These are phyloP conservation scores for Polytrichum formosum DNA, from an alignment of 225 moss, liverwort and hornwort genomes.

Conservation along the genomic window DNA sequence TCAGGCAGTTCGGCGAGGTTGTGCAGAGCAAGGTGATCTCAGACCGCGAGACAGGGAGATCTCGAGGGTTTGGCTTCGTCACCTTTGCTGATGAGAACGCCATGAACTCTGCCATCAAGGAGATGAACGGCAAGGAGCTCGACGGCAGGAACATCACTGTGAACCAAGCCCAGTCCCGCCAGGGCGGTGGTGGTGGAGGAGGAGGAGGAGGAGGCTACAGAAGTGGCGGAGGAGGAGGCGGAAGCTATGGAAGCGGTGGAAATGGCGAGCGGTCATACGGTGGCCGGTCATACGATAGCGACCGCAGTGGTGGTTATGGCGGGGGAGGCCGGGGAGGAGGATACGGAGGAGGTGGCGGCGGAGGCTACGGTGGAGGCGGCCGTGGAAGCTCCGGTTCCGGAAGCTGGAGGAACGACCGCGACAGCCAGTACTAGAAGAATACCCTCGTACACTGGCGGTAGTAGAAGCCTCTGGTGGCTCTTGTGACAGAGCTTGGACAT, in stretches of 20 bases:
- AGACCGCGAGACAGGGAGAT: slow-evolving; percentile 72
- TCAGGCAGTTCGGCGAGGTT: slow-evolving; percentile 59
- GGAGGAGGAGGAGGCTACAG: slow-evolving; percentile 20
- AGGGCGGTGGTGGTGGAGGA: slow-evolving; percentile 32
- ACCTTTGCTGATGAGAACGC: slow-evolving; percentile 55
- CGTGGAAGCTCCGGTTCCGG: slow-evolving; percentile 38
- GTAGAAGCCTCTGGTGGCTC: slow-evolving; percentile 60
- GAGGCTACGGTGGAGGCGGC: slow-evolving; percentile 23
- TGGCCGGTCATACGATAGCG: slow-evolving; percentile 6
- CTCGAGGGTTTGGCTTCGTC: slow-evolving; percentile 81
- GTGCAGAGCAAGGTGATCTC: slow-evolving; percentile 73
- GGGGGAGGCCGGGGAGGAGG: slow-evolving; percentile 21
- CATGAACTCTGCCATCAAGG: slow-evolving; percentile 70
- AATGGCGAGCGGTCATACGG: slow-evolving; percentile 25
- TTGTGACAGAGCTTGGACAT: background rate
- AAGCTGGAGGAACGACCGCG: slow-evolving; percentile 41
- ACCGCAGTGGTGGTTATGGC: slow-evolving; percentile 11
- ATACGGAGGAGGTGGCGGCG: slow-evolving; percentile 16
- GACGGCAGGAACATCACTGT: slow-evolving; percentile 85
- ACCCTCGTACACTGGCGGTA: slow-evolving; percentile 9
- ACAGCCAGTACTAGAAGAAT: slow-evolving; percentile 14
- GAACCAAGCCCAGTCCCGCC: slow-evolving; percentile 81
- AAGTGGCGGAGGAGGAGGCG: slow-evolving; percentile 13
- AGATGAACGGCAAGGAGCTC: slow-evolving; percentile 85
- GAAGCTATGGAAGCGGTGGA: slow-evolving; percentile 14